phyloP scores from a whole-genome alignment of 2,329 filamentous ascomycete species.

The Cytospora mali region DNA sequence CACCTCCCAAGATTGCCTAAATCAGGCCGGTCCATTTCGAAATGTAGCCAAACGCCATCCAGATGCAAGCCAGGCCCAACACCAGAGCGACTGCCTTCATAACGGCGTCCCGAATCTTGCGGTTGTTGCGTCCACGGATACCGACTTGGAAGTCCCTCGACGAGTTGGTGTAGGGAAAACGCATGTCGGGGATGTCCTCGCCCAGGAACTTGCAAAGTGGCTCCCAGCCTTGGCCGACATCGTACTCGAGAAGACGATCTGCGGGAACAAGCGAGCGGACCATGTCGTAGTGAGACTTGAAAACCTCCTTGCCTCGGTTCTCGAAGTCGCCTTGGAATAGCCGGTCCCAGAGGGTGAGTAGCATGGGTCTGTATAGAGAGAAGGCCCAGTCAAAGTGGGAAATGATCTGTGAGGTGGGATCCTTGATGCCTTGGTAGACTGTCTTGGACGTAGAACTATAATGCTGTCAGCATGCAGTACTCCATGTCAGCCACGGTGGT shows the following conservation, averaged over 20 bases:
- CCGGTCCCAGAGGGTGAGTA: slow-evolving; percentile 25
- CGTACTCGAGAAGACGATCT: slow-evolving; percentile 42
- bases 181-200: slow-evolving; percentile 37
- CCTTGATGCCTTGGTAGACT: slow-evolving; percentile 23
- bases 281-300: slow-evolving; percentile 20
- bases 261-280: slow-evolving; percentile 35
- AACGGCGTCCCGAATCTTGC: slow-evolving; percentile 16
- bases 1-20: background rate
- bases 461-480: background rate
- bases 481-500: background rate
- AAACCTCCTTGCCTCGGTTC: slow-evolving; percentile 25
- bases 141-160: slow-evolving; percentile 17
- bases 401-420: slow-evolving; percentile 22
- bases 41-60: slow-evolving; percentile 25
- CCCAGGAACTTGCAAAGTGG: slow-evolving; percentile 45
- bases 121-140: slow-evolving; percentile 19
- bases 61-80: slow-evolving; percentile 21
- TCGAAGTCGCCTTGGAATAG: slow-evolving; percentile 28
- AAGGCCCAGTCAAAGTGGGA: slow-evolving; percentile 28
- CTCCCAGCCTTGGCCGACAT: slow-evolving; percentile 44
- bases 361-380: slow-evolving; percentile 27
- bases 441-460: slow-evolving; percentile 28
- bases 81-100: slow-evolving; percentile 15
- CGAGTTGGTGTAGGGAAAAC: slow-evolving; percentile 42
- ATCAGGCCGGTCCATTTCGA: slow-evolving; percentile 22